Evolutionary conservation across 2,329 filamentous ascomycete genomes (phyloP), one percentile per base, ranked within the genome.

Genomic region (Orbilia javanica): DNA sequence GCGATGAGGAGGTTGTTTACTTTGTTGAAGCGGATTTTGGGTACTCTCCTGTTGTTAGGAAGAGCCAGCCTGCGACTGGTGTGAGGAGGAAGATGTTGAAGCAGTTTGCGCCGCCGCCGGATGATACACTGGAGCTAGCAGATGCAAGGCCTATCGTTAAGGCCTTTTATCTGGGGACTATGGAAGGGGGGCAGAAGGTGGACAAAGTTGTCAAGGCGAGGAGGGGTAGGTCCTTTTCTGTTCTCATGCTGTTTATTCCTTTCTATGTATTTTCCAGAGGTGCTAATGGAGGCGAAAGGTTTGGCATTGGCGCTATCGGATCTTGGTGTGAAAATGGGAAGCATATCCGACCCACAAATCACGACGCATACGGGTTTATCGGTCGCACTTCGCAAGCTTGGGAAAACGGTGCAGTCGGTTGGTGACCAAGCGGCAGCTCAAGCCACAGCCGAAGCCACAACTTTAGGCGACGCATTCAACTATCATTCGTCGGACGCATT

Each of bases 21-120:
- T 99, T 99, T 82, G 94, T 99, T n/a, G 96, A 99, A 85, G 97
- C 93, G 83, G 96, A 99, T 84, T 98, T 97, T 84, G 96, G 96
- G 46, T 99, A 99, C 85, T 97, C 94, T 82, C 96, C 96, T 0
- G 92, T 98, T 82, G 91, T 97, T 55, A 91, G 95, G 84, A 93
- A 94, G 88, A 97, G 96, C 87, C 96, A 99, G 84, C 96, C 96
- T 22, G 96, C 96, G 7, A 99, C 96, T 0, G 96, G 96, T 50
- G 93, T 99, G 81, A 90, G 96, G 79, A 89, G 96, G 83, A 97
- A 97, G 86, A 92, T 98, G 79, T 87, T 99, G 83, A 99, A 99
- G 87, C 96, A 99, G 84, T 99, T 99, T 85, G 95, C 96, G 42
- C 96, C 96, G 34, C 96, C 96, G 0, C 94, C 96, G 11, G 96